A percentile compares a stretch with the other conserved stretches of the same genome.
These are phyloP conservation scores for Penstemon eatonii DNA, from an alignment of 257 asterid species.

Conservation along the genomic window DNA sequence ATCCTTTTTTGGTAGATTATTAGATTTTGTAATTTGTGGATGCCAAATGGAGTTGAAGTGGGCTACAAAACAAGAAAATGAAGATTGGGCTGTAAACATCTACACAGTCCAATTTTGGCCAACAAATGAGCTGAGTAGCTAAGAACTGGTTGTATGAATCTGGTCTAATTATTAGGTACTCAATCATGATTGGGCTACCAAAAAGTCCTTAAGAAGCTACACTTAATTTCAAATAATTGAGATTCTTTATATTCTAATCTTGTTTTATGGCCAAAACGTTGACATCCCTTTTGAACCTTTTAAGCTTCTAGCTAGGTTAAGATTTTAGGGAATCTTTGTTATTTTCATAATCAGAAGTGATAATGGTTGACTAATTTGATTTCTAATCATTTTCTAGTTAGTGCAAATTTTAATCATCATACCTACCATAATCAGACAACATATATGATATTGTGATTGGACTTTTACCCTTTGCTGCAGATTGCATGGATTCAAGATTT, in stretches of 20 bases:
- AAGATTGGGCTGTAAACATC: too few relatives aligned
- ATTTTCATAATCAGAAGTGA: slow-evolving; percentile 19
- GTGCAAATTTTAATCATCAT: slow-evolving; percentile 45
- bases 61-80: too few relatives aligned
- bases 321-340: not conserved
- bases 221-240: not conserved
- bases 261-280: not conserved
- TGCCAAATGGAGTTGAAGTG: too few relatives aligned
- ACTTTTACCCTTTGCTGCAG: slow-evolving; percentile 15
- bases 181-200: too few relatives aligned
- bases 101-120: too few relatives aligned
- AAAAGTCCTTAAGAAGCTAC: too few relatives aligned
- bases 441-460: slow-evolving; percentile 7
- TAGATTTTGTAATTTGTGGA: too few relatives aligned
- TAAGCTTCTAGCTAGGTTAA: not conserved
- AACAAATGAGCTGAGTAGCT: too few relatives aligned
- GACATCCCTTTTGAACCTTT: not conserved
- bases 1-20: too few relatives aligned
- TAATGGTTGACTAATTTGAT: slow-evolving; percentile 18
- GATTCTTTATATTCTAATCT: not conserved
- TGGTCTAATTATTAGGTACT: too few relatives aligned
- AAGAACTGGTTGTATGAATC: too few relatives aligned
- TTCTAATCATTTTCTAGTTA: slow-evolving; percentile 40
- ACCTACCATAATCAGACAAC: slow-evolving; percentile 30
- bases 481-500: not conserved